phyloP scores from a whole-genome alignment of 164 flowering plant genomes.

The Stephania yunnanensis region DNA sequence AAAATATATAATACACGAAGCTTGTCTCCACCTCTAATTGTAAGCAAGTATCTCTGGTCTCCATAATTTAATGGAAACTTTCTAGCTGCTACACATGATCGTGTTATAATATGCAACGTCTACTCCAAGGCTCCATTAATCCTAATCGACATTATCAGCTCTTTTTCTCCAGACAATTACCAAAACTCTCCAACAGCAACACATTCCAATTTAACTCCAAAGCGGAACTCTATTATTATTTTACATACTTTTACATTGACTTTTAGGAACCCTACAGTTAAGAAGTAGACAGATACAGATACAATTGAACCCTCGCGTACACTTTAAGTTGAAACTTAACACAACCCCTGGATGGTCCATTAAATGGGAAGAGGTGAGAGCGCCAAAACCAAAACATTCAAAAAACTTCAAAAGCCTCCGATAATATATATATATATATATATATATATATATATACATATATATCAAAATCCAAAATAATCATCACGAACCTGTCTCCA shows the following conservation, averaged over 20 bases:
- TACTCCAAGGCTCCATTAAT: too few species aligned
- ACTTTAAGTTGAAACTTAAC: neutral
- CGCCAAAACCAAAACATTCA: neutral
- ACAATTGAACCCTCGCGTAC: neutral
- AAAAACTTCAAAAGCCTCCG: neutral
- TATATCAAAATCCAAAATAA: neutral
- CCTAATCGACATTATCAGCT: neutral
- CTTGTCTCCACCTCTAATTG: too few species aligned
- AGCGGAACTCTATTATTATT: neutral
- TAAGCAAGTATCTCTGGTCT: too few species aligned
- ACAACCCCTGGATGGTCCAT: neutral
- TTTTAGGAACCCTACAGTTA: neutral
- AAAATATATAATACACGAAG: too few species aligned
- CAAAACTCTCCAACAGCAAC: too few species aligned
- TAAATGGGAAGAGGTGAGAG: neutral
- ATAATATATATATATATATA: too few species aligned
- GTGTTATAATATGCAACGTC: neutral
- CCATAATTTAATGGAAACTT: too few species aligned
- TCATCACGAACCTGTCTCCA: slow-evolving; percentile 65
- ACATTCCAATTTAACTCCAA: too few species aligned
- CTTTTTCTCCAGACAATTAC: too few species aligned
- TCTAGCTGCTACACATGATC: too few species aligned
- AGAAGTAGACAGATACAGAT: neutral
- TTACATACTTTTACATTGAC: neutral
- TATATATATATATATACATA: too few species aligned